Base-by-base conservation (phyloP, 2,329 filamentous ascomycete genomes). In the Trichoderma sp. region DNA sequence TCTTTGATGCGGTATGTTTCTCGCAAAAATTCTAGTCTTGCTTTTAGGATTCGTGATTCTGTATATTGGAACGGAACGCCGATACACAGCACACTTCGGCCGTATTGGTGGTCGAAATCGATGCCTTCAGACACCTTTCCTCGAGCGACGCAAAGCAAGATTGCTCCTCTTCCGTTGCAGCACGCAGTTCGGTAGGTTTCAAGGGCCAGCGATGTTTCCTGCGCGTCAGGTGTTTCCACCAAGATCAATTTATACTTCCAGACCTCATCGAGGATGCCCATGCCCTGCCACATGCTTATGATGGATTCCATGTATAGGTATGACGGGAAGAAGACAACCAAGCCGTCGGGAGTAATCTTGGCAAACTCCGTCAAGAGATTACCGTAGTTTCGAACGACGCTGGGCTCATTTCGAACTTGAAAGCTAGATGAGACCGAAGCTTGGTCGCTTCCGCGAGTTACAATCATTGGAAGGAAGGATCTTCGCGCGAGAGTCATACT, bases 251-350 rank as follows among this genome's bases (percentile, higher is more conserved):
- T 99, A 84, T 97, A 97, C 80, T 97, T 97, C 96, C 96, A 99
- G 37, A 99, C 94, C 77, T 96, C 92, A 80, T 99, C 96, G 43
- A 99, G 84, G 72, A 98, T 97, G 31, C 94, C 94, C 94, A 98
- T 98, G 68, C 93, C 94, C 79, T 99, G 96, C 96, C 96, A 99
- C 89, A 97, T 97, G 78, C 92, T 95, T 78, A 99, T 97, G 78
- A 98, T 98, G 64, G 92, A 96, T 78, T 99, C 96, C 96, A 99
- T 98, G 82, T 99, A 99, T 1, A 99, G 87, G 76, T 99, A 99
- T 0, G 94, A 97, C 0, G 96, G 96, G 79, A 99, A 99, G 84
- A 99, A 99, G 49, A 99, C 96, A n/a, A 99, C 96, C 80, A 99
- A 90, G 37, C 96, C 96, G 76, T 99, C 96, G 0, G 96, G 96